Percentiles rank a stretch among this genome's conserved stretches.
Conservation (phyloP, 495 filamentous ascomycete species). For the Penicilliopsis zonata region DNA sequence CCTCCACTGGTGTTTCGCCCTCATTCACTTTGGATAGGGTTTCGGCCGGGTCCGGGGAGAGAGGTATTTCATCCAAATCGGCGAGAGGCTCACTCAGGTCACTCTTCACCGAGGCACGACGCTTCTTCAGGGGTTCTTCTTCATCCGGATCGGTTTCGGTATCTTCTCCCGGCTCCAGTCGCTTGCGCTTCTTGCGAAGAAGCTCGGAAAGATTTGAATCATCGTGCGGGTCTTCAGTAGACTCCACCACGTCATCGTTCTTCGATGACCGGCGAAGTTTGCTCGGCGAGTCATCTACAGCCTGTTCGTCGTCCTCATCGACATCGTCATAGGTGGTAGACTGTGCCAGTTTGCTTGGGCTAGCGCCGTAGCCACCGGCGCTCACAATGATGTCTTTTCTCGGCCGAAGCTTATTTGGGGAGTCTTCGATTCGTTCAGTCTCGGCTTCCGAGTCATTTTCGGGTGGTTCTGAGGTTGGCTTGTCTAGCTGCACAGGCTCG, state of each 20-base stretch:
- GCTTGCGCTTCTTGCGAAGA: conserved; percentile 37
- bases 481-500: conserved; percentile 31
- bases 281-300: conserved; percentile 29
- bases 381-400: conserved; percentile 50
- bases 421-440: conserved; percentile 86
- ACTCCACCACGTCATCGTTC: conserved; percentile 10
- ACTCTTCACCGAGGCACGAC: conserved; percentile 32
- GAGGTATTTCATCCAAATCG: conserved; percentile 12
- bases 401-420: conserved; percentile 61
- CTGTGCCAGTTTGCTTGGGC: conserved; percentile 54
- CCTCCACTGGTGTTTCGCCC: conserved; percentile 25
- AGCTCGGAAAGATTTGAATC: conserved; percentile 20
- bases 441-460: conserved; percentile 95
- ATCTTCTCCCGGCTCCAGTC: conserved; percentile 27
- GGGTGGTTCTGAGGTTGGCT: conserved; percentile 9
- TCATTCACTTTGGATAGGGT: conserved; percentile 21
- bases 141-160: conserved; percentile 28
- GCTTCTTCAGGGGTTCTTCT: conserved; percentile 31
- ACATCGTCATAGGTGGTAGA: conserved; percentile 35
- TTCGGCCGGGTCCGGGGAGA: conserved; percentile 24
- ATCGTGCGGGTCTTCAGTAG: conserved; percentile 18
- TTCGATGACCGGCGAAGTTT: conserved; percentile 23
- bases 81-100: conserved; percentile 30
- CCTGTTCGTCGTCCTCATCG: conserved; percentile 26
- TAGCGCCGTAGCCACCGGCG: conserved; percentile 39